phyloP scores from a whole-genome alignment of 192 early-diverging fungal genomes.

The Coemansia sp. region DNA sequence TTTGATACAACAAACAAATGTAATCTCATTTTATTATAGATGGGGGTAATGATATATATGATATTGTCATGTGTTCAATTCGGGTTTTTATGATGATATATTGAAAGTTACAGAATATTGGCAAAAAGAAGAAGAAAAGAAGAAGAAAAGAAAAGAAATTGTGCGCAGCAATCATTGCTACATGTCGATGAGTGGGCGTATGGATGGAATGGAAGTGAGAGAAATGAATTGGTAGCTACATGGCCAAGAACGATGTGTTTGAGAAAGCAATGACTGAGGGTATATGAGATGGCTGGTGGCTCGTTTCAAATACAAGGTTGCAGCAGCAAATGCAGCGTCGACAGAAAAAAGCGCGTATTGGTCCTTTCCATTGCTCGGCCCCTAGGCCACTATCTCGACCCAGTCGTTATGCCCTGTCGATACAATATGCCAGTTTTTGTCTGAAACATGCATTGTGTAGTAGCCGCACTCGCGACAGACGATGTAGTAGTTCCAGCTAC shows the following conservation, averaged over 20 bases:
- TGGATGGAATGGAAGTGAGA: background rate
- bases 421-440: constrained; percentile 47
- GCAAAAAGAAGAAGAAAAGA: constrained; percentile 1
- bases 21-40: no score
- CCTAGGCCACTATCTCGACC: constrained; percentile 31
- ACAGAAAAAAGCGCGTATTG: no score
- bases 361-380: background rate
- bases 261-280: background rate
- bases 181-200: background rate
- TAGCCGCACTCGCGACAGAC: constrained; percentile 47
- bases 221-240: background rate
- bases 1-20: no score
- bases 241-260: no score
- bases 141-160: background rate
- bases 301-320: no score
- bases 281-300: background rate
- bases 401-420: constrained; percentile 39
- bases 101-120: background rate
- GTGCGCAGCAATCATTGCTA: background rate
- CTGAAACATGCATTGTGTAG: constrained; percentile 34
- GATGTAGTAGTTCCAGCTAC: constrained; percentile 39
- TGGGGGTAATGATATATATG: no score
- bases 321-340: no score
- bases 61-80: background rate
- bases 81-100: background rate